These are phyloP conservation scores for Trifolium fragiferum DNA, from an alignment of 306 rosid species.

Conservation along the genomic window DNA sequence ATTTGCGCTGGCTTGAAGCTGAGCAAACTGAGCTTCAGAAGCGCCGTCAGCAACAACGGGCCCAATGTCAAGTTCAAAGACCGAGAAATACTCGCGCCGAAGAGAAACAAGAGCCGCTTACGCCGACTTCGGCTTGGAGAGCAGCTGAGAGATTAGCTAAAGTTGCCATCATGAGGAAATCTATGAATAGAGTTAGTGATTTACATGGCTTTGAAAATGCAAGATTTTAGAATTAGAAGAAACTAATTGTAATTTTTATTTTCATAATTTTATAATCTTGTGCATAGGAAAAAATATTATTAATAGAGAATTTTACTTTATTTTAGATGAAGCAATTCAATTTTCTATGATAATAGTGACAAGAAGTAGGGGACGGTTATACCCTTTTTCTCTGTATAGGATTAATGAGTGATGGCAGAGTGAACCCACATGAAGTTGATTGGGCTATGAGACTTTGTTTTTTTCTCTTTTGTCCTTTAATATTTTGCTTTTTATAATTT, in stretches of 20 bases:
- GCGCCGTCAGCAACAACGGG: slow-evolving; percentile 50
- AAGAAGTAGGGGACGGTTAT: slow-evolving; percentile 60
- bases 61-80: slow-evolving; percentile 45
- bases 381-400: slow-evolving; percentile 61
- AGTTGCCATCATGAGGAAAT: slow-evolving; percentile 94
- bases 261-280: slow-evolving; percentile 36
- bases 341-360: slow-evolving; percentile 53
- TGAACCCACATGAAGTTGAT: slow-evolving; percentile 47
- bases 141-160: slow-evolving; percentile 94
- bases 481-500: slow-evolving; percentile 5
- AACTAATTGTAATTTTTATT: slow-evolving; percentile 33
- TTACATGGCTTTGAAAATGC: slow-evolving; percentile 98
- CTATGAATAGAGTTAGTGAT: slow-evolving; percentile 97
- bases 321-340: neutral
- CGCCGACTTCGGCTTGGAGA: slow-evolving; percentile 97
- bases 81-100: slow-evolving; percentile 40
- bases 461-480: slow-evolving; percentile 49
- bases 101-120: slow-evolving; percentile 78
- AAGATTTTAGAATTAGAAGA: slow-evolving; percentile 65
- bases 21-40: slow-evolving; percentile 70
- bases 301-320: slow-evolving; percentile 28
- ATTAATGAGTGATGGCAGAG: slow-evolving; percentile 44
- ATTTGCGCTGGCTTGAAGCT: slow-evolving; percentile 61
- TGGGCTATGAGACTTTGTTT: slow-evolving; percentile 39
- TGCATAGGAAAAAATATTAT: slow-evolving; percentile 47